A percentile compares a stretch with the other conserved stretches of the same genome.
Evolutionary conservation across 73 alveolate species (phyloP).

Genomic region (Durusdinium trenchii): DNA sequence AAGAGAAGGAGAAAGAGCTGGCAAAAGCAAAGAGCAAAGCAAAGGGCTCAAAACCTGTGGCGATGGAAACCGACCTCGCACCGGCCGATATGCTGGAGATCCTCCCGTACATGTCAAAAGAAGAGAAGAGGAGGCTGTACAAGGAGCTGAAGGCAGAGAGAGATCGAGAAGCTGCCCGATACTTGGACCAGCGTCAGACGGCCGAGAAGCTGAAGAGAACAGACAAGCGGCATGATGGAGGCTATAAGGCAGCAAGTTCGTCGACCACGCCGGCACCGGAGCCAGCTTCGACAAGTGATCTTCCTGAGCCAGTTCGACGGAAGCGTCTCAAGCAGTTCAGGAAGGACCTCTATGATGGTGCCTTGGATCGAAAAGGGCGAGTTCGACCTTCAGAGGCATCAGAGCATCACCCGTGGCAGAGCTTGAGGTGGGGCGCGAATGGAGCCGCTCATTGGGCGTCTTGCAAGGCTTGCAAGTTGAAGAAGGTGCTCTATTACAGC

Average conservation of each 20-base stretch:
- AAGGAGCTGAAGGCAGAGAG: background rate
- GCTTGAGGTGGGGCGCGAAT: background rate
- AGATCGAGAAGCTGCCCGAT: background rate
- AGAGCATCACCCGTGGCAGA: background rate
- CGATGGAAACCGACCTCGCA: background rate
- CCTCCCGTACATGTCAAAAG: background rate
- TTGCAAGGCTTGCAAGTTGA: background rate
- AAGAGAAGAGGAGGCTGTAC: background rate
- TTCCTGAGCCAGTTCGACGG: background rate
- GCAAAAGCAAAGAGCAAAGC: too few relatives aligned
- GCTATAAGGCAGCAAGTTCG: background rate
- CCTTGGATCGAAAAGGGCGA: background rate
- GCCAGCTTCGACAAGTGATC: background rate
- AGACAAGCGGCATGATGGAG: background rate
- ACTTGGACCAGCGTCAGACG: background rate
- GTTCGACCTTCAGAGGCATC: background rate
- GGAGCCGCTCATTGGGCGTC: background rate
- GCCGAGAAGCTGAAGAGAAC: background rate
- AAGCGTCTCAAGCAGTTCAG: background rate
- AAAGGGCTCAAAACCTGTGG: too few relatives aligned
- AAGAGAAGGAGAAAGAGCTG: too few relatives aligned
- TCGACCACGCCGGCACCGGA: background rate
- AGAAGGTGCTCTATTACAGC: background rate
- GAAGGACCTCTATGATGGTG: background rate
- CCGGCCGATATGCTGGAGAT: background rate